Evolutionary conservation across 1,284 basidiomycete species (phyloP), one percentile per base, ranked within the genome.

Genomic region (Trametes hirsuta): DNA sequence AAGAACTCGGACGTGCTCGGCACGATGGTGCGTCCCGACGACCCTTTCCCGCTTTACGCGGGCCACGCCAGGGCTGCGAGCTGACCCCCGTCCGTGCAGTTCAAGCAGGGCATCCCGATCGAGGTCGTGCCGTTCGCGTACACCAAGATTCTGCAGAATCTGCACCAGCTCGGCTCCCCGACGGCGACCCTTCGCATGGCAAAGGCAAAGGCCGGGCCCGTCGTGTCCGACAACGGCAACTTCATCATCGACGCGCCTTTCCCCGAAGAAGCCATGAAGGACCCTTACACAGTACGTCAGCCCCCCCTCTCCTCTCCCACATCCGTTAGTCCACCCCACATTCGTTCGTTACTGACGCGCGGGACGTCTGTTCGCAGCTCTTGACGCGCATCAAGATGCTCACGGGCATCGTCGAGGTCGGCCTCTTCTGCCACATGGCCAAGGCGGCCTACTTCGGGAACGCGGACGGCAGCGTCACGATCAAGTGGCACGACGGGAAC

Each of bases 41-140:
- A 6, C 24, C 14, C 15, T 46, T 37, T 51, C 25, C 1, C 30
- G 30, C 30, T 55, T 30, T 15, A 42, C 24, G 21, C 40, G 18
- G 48, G 1, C 41, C 30, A 21, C 11, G 42, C 30, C 45, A 37
- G 22, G 18, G 36, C 46, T 59, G 18, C 53, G 10, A 48, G 14
- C 46, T 46, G n/a, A 45, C 36, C 24, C 35, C 4, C 30, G 5
- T 11, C 11, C 8, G 21, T 22, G 4, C 66, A 95, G 93, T 98
- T 90, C 81, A 84, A 80, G 51, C 86, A 91, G 72, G 97, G 97
- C 22, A 88, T 99, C 15, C 97, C 97, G 0, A 89, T 99, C 64
- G 97, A 99, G 78, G 97, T 98, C 24, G 93, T 93, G 1, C 95
- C 97, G 1, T 98, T 98, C 72, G 97, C 96, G 3, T 97, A 97